Percentiles rank a stretch among this genome's conserved stretches.
These are phyloP conservation scores for Phaffomyces antillensis DNA, from an alignment of 805 yeast genomes.

Conservation along the genomic window DNA sequence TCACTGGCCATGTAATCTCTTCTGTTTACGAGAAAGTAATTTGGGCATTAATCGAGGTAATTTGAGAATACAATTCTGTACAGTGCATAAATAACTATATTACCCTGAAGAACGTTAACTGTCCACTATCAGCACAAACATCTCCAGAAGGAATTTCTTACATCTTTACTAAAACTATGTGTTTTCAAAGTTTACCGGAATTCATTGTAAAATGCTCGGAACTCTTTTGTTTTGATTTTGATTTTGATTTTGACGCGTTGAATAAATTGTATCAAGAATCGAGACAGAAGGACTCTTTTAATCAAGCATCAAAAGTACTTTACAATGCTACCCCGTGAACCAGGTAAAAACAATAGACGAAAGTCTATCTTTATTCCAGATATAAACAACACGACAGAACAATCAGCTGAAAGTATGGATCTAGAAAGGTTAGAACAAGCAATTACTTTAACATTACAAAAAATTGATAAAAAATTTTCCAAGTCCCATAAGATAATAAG, in stretches of 20 bases:
- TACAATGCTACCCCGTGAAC: slow-evolving; percentile 3
- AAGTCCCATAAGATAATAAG: slow-evolving; percentile 61
- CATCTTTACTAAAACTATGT: too few species aligned
- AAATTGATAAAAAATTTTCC: slow-evolving; percentile 68
- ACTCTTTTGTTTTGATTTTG: background rate
- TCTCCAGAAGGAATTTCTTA: too few species aligned
- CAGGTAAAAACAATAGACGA: slow-evolving; percentile 14
- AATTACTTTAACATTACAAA: slow-evolving; percentile 69
- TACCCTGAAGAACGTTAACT: too few species aligned
- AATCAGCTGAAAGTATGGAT: slow-evolving; percentile 21
- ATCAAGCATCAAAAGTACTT: too few species aligned
- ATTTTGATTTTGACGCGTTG: slow-evolving; percentile 2
- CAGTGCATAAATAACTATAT: too few species aligned
- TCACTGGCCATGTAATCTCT: too few species aligned
- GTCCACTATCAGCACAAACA: too few species aligned
- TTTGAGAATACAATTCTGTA: too few species aligned
- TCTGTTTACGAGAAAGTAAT: too few species aligned
- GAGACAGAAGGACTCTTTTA: slow-evolving; percentile 12
- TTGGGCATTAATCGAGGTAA: too few species aligned
- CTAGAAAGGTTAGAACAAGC: slow-evolving; percentile 72
- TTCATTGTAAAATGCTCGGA: too few species aligned
- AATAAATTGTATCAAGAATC: background rate
- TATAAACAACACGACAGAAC: slow-evolving; percentile 12
- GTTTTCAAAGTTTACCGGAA: too few species aligned
- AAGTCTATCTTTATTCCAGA: slow-evolving; percentile 22